These are phyloP conservation scores for Pseudopediastrum boryanum DNA, from an alignment of 139 green algal genomes.

Conservation along the genomic window DNA sequence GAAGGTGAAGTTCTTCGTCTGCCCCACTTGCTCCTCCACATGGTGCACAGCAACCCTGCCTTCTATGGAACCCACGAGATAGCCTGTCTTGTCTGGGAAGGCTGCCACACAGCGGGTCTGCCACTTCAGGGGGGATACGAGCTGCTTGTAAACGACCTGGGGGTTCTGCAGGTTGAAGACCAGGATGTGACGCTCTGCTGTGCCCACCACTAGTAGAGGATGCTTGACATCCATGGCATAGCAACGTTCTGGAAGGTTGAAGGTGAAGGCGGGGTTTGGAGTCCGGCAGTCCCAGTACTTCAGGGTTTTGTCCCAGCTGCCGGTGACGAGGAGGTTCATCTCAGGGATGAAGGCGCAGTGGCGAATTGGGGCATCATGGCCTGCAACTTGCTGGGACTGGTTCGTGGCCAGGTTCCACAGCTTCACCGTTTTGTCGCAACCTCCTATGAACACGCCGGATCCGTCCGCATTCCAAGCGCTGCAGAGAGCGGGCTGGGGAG, in stretches of 20 bases:
- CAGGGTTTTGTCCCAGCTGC: slow-evolving; percentile 75
- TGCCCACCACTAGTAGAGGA: slow-evolving; percentile 79
- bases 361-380: slow-evolving; percentile 87
- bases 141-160: slow-evolving; percentile 77
- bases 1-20: slow-evolving; percentile 93
- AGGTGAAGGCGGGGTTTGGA: slow-evolving; percentile 70
- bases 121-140: slow-evolving; percentile 94
- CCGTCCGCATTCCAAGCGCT: slow-evolving; percentile 89
- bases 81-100: slow-evolving; percentile 83
- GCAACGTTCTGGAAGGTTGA: slow-evolving; percentile 84
- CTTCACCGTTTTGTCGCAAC: slow-evolving; percentile 92
- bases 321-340: slow-evolving; percentile 84
- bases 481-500: slow-evolving; percentile 83
- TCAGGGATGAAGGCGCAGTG: slow-evolving; percentile 73
- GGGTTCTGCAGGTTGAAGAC: slow-evolving; percentile 72
- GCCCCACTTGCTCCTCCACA: slow-evolving; percentile 79
- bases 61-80: slow-evolving; percentile 91
- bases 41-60: slow-evolving; percentile 97
- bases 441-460: slow-evolving; percentile 62
- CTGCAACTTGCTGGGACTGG: slow-evolving; percentile 78
- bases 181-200: slow-evolving; percentile 77
- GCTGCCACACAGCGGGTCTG: slow-evolving; percentile 88
- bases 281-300: slow-evolving; percentile 80
- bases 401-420: slow-evolving; percentile 94
- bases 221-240: slow-evolving; percentile 90